phyloP scores from a whole-genome alignment of 345 rosid genomes.

The Brassica incana region DNA sequence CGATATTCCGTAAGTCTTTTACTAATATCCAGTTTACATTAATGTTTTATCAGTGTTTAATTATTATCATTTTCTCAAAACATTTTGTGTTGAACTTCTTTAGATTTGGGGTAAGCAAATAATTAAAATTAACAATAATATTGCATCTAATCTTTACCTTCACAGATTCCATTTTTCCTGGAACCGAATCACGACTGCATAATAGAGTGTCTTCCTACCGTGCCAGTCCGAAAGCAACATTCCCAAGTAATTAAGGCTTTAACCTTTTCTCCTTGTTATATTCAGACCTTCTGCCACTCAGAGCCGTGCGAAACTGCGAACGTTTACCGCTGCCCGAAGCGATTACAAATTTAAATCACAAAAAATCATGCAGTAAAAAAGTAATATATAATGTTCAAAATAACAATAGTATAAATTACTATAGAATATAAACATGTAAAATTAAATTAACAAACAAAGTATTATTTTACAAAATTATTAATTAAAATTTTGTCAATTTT shows the following conservation, averaged over 20 bases:
- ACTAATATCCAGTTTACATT: not conserved
- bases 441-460: no score
- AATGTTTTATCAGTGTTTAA: not conserved
- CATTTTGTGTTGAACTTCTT: not conserved
- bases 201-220: slow-evolving; percentile 83
- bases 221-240: slow-evolving; percentile 68
- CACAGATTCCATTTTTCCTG: slow-evolving; percentile 69
- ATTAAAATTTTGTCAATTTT: no score
- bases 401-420: no score
- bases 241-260: slow-evolving; percentile 59
- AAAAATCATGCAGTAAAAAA: no score
- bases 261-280: not conserved
- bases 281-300: not conserved
- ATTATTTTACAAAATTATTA: no score
- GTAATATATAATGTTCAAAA: no score
- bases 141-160: not conserved
- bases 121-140: not conserved
- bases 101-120: not conserved
- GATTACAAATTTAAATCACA: no score
- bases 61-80: not conserved
- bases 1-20: slow-evolving; percentile 6
- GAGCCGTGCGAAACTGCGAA: no score
- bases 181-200: slow-evolving; percentile 78
- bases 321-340: no score
- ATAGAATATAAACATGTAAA: no score